A percentile compares a stretch with the other conserved stretches of the same genome.
Conservation (phyloP, 495 filamentous ascomycete genomes). For the Aspergillus sclerotiicarbonarius region DNA sequence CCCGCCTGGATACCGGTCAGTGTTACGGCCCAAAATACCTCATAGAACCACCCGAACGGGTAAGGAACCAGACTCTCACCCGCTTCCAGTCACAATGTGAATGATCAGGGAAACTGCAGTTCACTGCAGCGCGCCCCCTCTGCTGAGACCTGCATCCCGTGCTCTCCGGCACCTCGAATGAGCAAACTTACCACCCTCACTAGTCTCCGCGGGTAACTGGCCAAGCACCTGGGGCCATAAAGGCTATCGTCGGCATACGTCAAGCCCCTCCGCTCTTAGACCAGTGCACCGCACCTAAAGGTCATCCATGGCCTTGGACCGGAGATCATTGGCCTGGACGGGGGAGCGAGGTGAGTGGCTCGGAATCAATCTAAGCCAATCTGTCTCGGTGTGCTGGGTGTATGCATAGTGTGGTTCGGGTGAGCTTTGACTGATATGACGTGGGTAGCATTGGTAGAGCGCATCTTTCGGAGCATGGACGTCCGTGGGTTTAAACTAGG, state of each 20-base stretch:
- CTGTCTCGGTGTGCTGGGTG: not conserved
- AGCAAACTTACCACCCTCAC: not conserved
- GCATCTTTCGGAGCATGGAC: too few species aligned
- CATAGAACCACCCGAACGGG: not conserved
- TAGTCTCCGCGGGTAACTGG: not conserved
- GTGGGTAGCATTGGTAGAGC: not conserved
- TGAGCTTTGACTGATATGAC: not conserved
- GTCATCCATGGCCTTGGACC: not conserved
- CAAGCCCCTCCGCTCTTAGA: not conserved
- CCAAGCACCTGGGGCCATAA: not conserved
- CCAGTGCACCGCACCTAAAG: not conserved
- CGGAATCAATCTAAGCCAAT: not conserved
- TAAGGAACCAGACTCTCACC: not conserved
- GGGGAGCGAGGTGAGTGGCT: not conserved
- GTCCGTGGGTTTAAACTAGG: too few species aligned
- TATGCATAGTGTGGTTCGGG: not conserved
- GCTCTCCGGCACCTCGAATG: not conserved
- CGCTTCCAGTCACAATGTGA: not conserved
- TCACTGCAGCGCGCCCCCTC: too few species aligned
- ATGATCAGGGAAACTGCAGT: not conserved
- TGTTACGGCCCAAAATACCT: conserved; percentile 1
- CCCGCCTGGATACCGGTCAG: not conserved
- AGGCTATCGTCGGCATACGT: conserved; percentile 1
- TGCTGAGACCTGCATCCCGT: not conserved
- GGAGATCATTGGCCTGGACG: not conserved